These are phyloP conservation scores for Neofusicoccum ribis DNA, from an alignment of 2,329 filamentous ascomycete genomes.

Conservation along the genomic window DNA sequence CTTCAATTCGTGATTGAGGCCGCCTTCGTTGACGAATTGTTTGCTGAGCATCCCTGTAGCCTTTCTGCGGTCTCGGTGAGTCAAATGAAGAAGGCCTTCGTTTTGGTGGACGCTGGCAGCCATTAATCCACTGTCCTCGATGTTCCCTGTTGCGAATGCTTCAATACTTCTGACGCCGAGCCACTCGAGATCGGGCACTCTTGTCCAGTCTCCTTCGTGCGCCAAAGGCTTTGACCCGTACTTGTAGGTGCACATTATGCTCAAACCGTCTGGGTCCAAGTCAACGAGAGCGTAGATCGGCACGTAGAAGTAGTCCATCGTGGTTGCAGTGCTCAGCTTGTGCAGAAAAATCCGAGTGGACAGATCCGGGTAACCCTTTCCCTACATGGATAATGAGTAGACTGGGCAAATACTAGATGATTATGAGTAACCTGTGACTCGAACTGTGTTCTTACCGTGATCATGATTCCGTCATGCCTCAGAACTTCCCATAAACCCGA, in stretches of 20 bases:
- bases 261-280: slow-evolving; percentile 74
- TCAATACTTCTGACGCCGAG: slow-evolving; percentile 57
- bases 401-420: slow-evolving; percentile 13
- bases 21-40: slow-evolving; percentile 35
- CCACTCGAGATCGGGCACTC: slow-evolving; percentile 59
- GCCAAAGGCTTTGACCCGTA: slow-evolving; percentile 63
- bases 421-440: too few relatives aligned
- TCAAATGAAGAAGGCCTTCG: slow-evolving; percentile 54
- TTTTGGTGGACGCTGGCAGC: slow-evolving; percentile 28
- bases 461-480: slow-evolving; percentile 60
- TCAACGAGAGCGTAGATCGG: slow-evolving; percentile 68
- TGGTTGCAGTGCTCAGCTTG: slow-evolving; percentile 37
- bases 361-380: slow-evolving; percentile 80
- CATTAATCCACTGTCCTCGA: neutral
- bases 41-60: slow-evolving; percentile 54
- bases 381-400: slow-evolving; percentile 48
- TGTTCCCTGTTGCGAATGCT: slow-evolving; percentile 22
- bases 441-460: slow-evolving; percentile 57
- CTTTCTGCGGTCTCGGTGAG: slow-evolving; percentile 57
- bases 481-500: slow-evolving; percentile 55
- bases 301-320: slow-evolving; percentile 26
- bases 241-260: slow-evolving; percentile 73
- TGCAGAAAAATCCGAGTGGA: slow-evolving; percentile 66
- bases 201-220: slow-evolving; percentile 57
- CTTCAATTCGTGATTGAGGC: slow-evolving; percentile 43